Evolutionary conservation across 2,329 filamentous ascomycete genomes (phyloP).

Genomic region (Cercospora sp.): DNA sequence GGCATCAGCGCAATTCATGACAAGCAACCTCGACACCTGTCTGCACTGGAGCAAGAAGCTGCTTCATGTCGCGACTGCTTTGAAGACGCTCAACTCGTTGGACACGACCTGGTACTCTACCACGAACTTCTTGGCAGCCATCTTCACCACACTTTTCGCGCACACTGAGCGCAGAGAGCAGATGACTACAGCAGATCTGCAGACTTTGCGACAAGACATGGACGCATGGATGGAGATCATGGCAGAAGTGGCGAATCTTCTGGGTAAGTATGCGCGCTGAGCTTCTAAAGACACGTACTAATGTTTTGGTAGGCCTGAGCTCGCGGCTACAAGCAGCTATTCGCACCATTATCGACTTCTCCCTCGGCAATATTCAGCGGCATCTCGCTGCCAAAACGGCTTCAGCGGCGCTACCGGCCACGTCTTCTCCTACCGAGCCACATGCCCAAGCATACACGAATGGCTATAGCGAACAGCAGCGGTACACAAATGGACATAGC

Average conservation of each 20-base stretch:
- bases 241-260: conserved; percentile 63
- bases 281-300: background rate
- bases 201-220: conserved; percentile 67
- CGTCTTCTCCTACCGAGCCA: conserved; percentile 25
- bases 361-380: conserved; percentile 50
- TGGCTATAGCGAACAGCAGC: conserved; percentile 13
- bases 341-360: conserved; percentile 51
- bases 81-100: conserved; percentile 66
- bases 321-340: conserved; percentile 52
- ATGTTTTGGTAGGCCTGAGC: conserved; percentile 41
- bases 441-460: conserved; percentile 19
- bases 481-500: conserved; percentile 20
- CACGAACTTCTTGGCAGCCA: conserved; percentile 70
- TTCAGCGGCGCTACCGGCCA: conserved; percentile 46
- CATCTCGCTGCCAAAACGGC: conserved; percentile 46
- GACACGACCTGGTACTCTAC: conserved; percentile 79
- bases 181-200: conserved; percentile 60
- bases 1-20: conserved; percentile 60
- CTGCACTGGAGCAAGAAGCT: conserved; percentile 66
- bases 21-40: conserved; percentile 58
- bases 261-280: conserved; percentile 56
- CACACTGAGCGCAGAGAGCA: conserved; percentile 67
- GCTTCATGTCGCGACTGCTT: conserved; percentile 59
- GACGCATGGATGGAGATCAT: conserved; percentile 68
- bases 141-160: conserved; percentile 70